These are phyloP conservation scores for Suillus placidus DNA, from an alignment of 768 basidiomycete species.

Conservation along the genomic window DNA sequence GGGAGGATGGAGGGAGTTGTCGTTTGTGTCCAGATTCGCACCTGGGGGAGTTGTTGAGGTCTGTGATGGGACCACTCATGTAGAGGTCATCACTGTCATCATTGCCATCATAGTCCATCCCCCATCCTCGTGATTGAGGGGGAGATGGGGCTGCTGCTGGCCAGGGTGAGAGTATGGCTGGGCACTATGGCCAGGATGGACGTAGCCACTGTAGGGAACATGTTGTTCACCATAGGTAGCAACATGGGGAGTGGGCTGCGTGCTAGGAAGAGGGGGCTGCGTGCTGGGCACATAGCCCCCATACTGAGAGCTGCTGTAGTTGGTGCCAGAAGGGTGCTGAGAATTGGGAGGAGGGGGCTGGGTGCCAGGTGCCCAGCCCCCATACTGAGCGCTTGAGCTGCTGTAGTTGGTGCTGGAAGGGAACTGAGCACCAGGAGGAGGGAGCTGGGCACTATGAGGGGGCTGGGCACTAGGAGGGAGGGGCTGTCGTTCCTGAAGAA, in stretches of 20 bases:
- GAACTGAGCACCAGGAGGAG: too few species aligned
- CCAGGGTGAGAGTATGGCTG: neutral
- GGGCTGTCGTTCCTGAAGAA: too few species aligned
- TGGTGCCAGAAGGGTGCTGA: too few species aligned
- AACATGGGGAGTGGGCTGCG: too few species aligned
- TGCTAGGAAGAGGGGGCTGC: neutral
- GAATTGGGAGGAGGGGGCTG: neutral
- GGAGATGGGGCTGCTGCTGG: neutral
- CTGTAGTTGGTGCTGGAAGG: too few species aligned
- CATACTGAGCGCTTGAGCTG: neutral
- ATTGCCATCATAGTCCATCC: neutral
- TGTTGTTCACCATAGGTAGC: too few species aligned
- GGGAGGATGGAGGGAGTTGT: neutral
- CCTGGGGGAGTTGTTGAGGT: neutral
- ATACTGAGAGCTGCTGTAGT: too few species aligned
- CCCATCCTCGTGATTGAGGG: too few species aligned
- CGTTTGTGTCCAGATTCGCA: neutral
- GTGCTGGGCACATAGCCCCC: too few species aligned
- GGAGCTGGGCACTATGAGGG: too few species aligned
- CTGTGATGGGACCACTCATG: neutral
- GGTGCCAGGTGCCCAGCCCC: neutral
- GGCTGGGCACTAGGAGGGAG: too few species aligned
- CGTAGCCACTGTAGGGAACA: neutral
- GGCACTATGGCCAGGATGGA: neutral
- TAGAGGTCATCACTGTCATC: too few species aligned